These are phyloP conservation scores for Clavispora vitiphila DNA, from an alignment of 805 yeast genomes.

Conservation along the genomic window DNA sequence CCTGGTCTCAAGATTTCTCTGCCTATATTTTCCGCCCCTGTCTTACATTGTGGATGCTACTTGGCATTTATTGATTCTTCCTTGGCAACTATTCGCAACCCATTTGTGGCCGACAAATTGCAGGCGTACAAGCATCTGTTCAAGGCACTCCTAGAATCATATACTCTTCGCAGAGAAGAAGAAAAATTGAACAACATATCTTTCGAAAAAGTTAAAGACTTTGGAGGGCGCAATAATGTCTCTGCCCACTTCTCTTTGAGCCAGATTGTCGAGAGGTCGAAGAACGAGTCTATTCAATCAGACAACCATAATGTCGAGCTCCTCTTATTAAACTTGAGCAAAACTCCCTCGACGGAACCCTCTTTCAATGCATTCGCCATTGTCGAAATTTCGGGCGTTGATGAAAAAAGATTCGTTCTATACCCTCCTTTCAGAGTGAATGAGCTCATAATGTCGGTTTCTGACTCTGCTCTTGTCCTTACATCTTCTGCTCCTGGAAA, in stretches of 20 bases:
- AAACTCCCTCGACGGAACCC: slow-evolving; percentile 7
- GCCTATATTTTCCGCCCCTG: slow-evolving; percentile 24
- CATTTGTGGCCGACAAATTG: slow-evolving; percentile 34
- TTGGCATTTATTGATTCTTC: slow-evolving; percentile 23
- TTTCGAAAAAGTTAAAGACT: slow-evolving; percentile 31
- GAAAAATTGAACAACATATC: slow-evolving; percentile 27
- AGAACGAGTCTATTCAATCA: slow-evolving; percentile 17
- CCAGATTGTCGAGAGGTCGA: slow-evolving; percentile 34
- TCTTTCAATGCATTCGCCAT: slow-evolving; percentile 30
- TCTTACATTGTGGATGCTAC: slow-evolving; percentile 27
- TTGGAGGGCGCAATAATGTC: slow-evolving; percentile 24
- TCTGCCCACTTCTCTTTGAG: slow-evolving; percentile 32
- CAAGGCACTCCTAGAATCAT: slow-evolving; percentile 13
- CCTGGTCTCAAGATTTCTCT: slow-evolving; percentile 14
- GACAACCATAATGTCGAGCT: slow-evolving; percentile 23
- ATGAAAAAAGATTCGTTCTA: slow-evolving; percentile 26
- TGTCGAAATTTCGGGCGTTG: slow-evolving; percentile 18
- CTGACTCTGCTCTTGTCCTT: not conserved
- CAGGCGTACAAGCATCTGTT: slow-evolving; percentile 11
- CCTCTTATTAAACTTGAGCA: slow-evolving; percentile 27
- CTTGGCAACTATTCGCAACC: slow-evolving; percentile 26
- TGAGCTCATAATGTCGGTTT: slow-evolving; percentile 22
- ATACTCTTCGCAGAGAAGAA: slow-evolving; percentile 9
- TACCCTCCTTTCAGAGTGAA: slow-evolving; percentile 40
- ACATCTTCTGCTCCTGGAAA: not conserved